Percentiles rank a stretch among this genome's conserved stretches.
phyloP scores from a whole-genome alignment of 2,329 filamentous ascomycete species.

The Alternaria burnsii region DNA sequence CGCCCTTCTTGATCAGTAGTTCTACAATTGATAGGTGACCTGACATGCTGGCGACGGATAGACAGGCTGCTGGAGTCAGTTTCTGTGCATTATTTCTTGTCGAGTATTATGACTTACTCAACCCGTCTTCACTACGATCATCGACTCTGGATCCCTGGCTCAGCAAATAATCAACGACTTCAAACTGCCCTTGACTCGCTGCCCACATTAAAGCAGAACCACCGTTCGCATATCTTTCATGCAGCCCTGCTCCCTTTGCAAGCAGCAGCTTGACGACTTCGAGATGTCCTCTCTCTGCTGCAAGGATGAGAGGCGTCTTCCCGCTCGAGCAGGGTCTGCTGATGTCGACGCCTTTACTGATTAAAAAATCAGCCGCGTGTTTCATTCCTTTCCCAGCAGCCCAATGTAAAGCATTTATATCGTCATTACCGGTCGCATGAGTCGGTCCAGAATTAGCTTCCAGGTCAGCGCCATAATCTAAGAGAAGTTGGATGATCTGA shows the following conservation, averaged over 20 bases:
- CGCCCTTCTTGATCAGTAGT: slow-evolving; percentile 26
- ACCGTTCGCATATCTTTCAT: slow-evolving; percentile 19
- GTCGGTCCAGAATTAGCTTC: slow-evolving; percentile 12
- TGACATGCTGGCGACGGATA: slow-evolving; percentile 24
- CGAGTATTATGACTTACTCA: slow-evolving; percentile 21
- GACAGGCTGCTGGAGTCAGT: slow-evolving; percentile 19
- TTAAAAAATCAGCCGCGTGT: slow-evolving; percentile 27
- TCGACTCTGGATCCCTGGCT: slow-evolving; percentile 24
- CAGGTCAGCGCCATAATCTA: slow-evolving; percentile 26
- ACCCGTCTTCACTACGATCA: slow-evolving; percentile 14
- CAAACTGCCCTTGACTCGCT: slow-evolving; percentile 19
- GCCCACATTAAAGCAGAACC: slow-evolving; percentile 29
- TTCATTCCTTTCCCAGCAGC: slow-evolving; percentile 24
- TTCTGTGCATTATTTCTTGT: background rate
- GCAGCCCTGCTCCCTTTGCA: slow-evolving; percentile 28
- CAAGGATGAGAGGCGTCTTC: slow-evolving; percentile 32
- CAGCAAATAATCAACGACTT: slow-evolving; percentile 26
- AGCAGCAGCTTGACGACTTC: slow-evolving; percentile 26
- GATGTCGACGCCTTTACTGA: slow-evolving; percentile 25
- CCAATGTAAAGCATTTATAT: slow-evolving; percentile 30
- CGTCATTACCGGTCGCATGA: background rate
- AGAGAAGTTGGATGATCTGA: slow-evolving; percentile 26
- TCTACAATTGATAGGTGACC: slow-evolving; percentile 25
- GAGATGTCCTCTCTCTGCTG: slow-evolving; percentile 27
- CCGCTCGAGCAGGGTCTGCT: slow-evolving; percentile 21